These are phyloP conservation scores for Conticribra weissflogii DNA, from an alignment of 108 stramenopile genomes.

Conservation along the genomic window DNA sequence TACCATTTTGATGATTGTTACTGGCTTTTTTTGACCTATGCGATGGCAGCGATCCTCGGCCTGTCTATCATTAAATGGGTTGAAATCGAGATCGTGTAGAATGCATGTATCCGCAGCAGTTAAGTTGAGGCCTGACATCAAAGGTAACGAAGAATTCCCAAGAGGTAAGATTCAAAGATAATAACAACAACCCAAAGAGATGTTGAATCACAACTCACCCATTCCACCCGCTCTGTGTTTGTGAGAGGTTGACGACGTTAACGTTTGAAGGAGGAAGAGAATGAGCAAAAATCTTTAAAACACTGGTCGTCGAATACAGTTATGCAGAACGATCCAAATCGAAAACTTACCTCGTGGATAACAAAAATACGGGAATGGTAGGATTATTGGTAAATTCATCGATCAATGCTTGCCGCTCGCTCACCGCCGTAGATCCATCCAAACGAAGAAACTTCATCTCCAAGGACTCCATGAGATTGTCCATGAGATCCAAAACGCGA, in stretches of 20 bases:
- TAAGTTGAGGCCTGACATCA: slow-evolving; percentile 68
- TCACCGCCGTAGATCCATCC: slow-evolving; percentile 74
- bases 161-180: slow-evolving; percentile 35
- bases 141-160: slow-evolving; percentile 4
- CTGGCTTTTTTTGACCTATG: slow-evolving; percentile 82
- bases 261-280: slow-evolving; percentile 11
- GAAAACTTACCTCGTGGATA: slow-evolving; percentile 67
- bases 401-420: slow-evolving; percentile 78
- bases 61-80: slow-evolving; percentile 96
- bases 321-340: slow-evolving; percentile 24
- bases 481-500: slow-evolving; percentile 81
- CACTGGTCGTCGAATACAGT: slow-evolving; percentile 5
- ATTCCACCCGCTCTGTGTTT: slow-evolving; percentile 70
- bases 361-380: slow-evolving; percentile 74
- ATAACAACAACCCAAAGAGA: slow-evolving; percentile 24
- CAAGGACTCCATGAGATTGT: slow-evolving; percentile 71
- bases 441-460: slow-evolving; percentile 69
- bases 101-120: slow-evolving; percentile 96
- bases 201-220: slow-evolving; percentile 44
- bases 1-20: slow-evolving; percentile 75
- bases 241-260: neutral
- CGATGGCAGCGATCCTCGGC: slow-evolving; percentile 85
- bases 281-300: neutral
- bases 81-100: slow-evolving; percentile 96
- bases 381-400: slow-evolving; percentile 76